Conservation (phyloP, 805 yeast genomes). For the Starmerella sirachaensis region DNA sequence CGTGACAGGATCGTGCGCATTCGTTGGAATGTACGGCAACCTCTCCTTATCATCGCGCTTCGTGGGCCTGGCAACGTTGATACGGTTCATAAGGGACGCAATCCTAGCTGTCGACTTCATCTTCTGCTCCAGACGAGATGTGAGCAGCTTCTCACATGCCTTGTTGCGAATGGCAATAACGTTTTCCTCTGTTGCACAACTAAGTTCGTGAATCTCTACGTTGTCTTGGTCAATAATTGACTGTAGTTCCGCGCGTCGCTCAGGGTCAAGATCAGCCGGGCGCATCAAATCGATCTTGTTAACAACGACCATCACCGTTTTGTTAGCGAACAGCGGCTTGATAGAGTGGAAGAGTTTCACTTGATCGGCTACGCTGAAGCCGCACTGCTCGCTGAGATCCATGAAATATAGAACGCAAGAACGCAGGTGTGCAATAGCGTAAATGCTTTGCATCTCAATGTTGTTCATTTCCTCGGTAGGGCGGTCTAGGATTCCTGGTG, state of each 20-base stretch:
- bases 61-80: slow-evolving; percentile 85
- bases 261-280: slow-evolving; percentile 70
- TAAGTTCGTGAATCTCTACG: slow-evolving; percentile 84
- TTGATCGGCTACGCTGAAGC: slow-evolving; percentile 93
- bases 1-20: slow-evolving; percentile 59
- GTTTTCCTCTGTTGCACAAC: slow-evolving; percentile 89
- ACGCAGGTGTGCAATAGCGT: slow-evolving; percentile 96
- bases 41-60: slow-evolving; percentile 73
- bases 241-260: slow-evolving; percentile 57
- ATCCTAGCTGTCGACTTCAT: slow-evolving; percentile 86
- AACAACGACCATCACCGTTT: slow-evolving; percentile 87
- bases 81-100: slow-evolving; percentile 79
- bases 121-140: slow-evolving; percentile 93
- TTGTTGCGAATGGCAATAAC: slow-evolving; percentile 92
- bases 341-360: slow-evolving; percentile 93
- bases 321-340: slow-evolving; percentile 94
- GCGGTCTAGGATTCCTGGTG: slow-evolving; percentile 97
- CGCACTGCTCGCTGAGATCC: slow-evolving; percentile 99
- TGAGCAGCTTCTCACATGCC: slow-evolving; percentile 92
- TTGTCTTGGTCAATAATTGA: slow-evolving; percentile 49
- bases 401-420: slow-evolving; percentile 93
- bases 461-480: slow-evolving; percentile 99
- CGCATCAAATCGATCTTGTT: slow-evolving; percentile 87
- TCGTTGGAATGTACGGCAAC: slow-evolving; percentile 72
- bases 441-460: slow-evolving; percentile 98